Evolutionary conservation across 768 basidiomycete species (phyloP).

Genomic region (Piloderma croceum): DNA sequence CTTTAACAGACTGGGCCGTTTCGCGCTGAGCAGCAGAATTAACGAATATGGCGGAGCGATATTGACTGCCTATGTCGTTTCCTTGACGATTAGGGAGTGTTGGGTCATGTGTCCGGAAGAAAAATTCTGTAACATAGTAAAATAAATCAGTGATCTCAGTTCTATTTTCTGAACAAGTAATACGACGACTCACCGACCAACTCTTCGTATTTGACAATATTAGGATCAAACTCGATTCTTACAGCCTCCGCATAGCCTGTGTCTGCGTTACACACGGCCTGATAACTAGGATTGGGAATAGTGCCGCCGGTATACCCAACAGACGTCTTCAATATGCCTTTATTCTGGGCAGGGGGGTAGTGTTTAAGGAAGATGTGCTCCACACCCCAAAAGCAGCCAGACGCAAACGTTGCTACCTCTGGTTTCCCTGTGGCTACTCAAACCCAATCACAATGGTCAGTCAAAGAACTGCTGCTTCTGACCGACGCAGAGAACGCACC

Average conservation of each 20-base stretch:
- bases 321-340: slow-evolving; percentile 66
- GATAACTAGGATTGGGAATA: slow-evolving; percentile 58
- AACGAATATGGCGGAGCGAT: slow-evolving; percentile 90
- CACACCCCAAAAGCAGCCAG: slow-evolving; percentile 78
- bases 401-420: slow-evolving; percentile 43
- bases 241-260: slow-evolving; percentile 90
- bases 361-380: slow-evolving; percentile 82
- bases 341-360: slow-evolving; percentile 63
- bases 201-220: slow-evolving; percentile 71
- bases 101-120: slow-evolving; percentile 92
- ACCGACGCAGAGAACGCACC: slow-evolving; percentile 1
- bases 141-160: neutral
- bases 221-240: slow-evolving; percentile 81
- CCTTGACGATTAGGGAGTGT: slow-evolving; percentile 81
- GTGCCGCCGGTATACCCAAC: slow-evolving; percentile 75
- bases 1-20: slow-evolving; percentile 72
- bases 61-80: slow-evolving; percentile 73
- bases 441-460: slow-evolving; percentile 8
- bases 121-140: slow-evolving; percentile 60
- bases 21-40: slow-evolving; percentile 64
- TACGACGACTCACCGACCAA: slow-evolving; percentile 65
- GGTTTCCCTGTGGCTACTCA: slow-evolving; percentile 38
- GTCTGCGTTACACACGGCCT: slow-evolving; percentile 67
- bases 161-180: neutral
- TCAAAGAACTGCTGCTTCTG: slow-evolving; percentile 7